These are phyloP conservation scores for Epichloe hybrida DNA, from an alignment of 2,329 filamentous ascomycete genomes.

Conservation along the genomic window DNA sequence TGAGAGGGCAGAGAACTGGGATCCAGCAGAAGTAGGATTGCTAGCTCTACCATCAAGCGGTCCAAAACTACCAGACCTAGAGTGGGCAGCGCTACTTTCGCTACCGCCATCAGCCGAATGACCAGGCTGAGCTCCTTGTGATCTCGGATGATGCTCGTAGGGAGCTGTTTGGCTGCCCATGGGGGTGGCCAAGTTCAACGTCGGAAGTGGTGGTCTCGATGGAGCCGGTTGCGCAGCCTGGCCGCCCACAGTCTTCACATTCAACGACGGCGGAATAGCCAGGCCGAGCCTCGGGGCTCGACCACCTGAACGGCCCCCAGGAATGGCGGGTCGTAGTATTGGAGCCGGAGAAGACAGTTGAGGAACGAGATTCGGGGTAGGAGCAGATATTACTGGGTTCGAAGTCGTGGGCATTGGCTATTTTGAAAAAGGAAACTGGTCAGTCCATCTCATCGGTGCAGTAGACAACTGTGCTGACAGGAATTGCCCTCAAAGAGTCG, in stretches of 20 bases:
- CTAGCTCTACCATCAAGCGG: constrained; percentile 61
- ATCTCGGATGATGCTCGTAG: constrained; percentile 47
- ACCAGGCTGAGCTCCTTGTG: constrained; percentile 38
- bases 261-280: constrained; percentile 80
- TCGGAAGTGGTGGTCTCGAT: constrained; percentile 49
- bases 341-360: constrained; percentile 66
- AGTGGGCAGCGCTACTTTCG: constrained; percentile 66
- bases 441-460: background rate
- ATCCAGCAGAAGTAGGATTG: constrained; percentile 76
- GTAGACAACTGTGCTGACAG: background rate
- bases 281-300: constrained; percentile 70
- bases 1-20: constrained; percentile 69
- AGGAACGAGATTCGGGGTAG: constrained; percentile 27
- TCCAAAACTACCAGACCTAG: constrained; percentile 72
- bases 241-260: constrained; percentile 58
- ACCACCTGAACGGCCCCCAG: constrained; percentile 50
- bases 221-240: constrained; percentile 22
- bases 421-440: constrained; percentile 3
- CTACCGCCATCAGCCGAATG: constrained; percentile 64
- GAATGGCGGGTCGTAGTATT: constrained; percentile 70
- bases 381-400: constrained; percentile 14
- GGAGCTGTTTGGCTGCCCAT: constrained; percentile 67
- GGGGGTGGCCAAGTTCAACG: constrained; percentile 73
- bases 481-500: background rate
- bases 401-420: constrained; percentile 11